Base-by-base conservation (phyloP, 306 rosid species). In the Quillaja saponaria region DNA sequence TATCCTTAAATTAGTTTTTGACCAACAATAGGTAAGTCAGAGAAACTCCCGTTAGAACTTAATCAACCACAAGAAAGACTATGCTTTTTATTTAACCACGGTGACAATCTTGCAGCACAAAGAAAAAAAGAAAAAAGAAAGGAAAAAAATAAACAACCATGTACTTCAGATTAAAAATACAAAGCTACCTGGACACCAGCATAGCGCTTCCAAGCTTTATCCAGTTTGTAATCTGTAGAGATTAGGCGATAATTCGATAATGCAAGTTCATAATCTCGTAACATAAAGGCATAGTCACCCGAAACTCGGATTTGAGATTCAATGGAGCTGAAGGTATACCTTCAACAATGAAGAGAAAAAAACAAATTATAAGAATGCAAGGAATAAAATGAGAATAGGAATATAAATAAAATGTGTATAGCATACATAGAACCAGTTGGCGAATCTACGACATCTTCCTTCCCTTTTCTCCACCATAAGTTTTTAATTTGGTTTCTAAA, bases 401-500 rank as follows among this genome's bases (percentile, higher is more conserved):
- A 54, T 55, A 15, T 47, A 35, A 46, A 64, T 44, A 63, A 63
- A 64, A 74, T 52, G 37, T 44, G 64, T 56, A 53, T 49, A 34
- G 61, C 87, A 76, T 87, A 94, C 99, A 25, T 78, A 34, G 94
- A 85, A 67, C 96, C 99, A 71, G 51, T 64, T 51, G 80, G 85
- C 56, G 89, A 81, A 71, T 94, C 99, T 50, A 69, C 84, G 41
- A 69, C 48, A 28, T 94, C 99, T 14, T 89, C 99, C 83, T 92
- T 94, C 76, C 99, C 99, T 81, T 94, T 94, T 75, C 99, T 87
- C 99, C 99, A 94, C 99, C 99, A 94, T 74, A 94, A 74, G 76
- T 83, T 94, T 77, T 94, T 94, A 39, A 94, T 76, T 81, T 94
- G 99, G 81, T 94, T 94, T 78, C 69, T 85, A 60, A 94, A 81